These are phyloP conservation scores for Darksidea phi DNA, from an alignment of 495 filamentous ascomycete species.

Conservation along the genomic window DNA sequence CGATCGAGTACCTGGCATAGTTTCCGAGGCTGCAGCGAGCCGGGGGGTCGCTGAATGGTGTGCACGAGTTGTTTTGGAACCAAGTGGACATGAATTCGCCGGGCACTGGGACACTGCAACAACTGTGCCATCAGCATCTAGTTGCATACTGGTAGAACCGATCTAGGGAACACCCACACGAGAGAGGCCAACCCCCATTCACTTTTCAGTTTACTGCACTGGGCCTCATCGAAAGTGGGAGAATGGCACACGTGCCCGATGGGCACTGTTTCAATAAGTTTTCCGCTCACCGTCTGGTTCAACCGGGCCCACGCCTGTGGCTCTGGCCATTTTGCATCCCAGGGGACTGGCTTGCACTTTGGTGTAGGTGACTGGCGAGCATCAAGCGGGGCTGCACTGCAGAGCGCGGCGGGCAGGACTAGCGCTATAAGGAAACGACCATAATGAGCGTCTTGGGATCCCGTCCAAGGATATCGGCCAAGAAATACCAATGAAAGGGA, in stretches of 20 bases:
- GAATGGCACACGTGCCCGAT: background rate
- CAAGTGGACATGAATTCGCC: slow-evolving; percentile 48
- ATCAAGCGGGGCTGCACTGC: too few relatives aligned
- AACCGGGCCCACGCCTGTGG: slow-evolving; percentile 1
- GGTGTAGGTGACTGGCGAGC: too few relatives aligned
- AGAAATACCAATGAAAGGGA: too few relatives aligned
- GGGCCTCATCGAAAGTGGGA: background rate
- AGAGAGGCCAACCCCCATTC: too few relatives aligned
- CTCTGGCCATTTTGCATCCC: slow-evolving; percentile 6
- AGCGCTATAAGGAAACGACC: too few relatives aligned
- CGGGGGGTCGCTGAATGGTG: slow-evolving; percentile 51
- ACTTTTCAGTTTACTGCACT: slow-evolving; percentile 3
- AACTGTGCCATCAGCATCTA: background rate
- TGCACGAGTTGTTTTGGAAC: slow-evolving; percentile 54
- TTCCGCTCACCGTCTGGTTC: slow-evolving; percentile 3
- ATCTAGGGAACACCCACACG: too few relatives aligned
- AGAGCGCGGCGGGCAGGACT: too few relatives aligned
- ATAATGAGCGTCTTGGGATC: too few relatives aligned
- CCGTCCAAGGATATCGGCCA: too few relatives aligned
- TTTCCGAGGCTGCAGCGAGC: slow-evolving; percentile 58
- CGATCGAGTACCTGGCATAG: slow-evolving; percentile 56
- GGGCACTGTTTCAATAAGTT: slow-evolving; percentile 5
- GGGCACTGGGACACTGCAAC: slow-evolving; percentile 16
- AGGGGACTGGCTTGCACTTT: background rate
- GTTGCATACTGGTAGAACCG: too few relatives aligned